A percentile compares a stretch with the other conserved stretches of the same genome.
These are phyloP conservation scores for Oidium heveae DNA, from an alignment of 2,329 filamentous ascomycete species.

Conservation along the genomic window DNA sequence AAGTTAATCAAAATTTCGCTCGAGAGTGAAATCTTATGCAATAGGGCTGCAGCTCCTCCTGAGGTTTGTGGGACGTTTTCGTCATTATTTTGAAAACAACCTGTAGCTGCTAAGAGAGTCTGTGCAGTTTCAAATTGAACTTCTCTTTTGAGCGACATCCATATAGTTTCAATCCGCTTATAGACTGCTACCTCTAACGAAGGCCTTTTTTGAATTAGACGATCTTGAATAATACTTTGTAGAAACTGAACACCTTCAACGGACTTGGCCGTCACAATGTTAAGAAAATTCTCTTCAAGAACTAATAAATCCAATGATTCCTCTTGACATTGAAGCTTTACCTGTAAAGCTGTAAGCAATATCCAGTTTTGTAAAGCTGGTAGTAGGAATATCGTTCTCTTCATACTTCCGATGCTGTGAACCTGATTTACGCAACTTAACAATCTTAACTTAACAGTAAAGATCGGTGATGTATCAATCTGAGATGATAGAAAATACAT, in stretches of 20 bases:
- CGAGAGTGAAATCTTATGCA: conserved; percentile 48
- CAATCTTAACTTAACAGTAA: conserved; percentile 43
- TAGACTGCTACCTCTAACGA: conserved; percentile 40
- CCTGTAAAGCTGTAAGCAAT: conserved; percentile 24
- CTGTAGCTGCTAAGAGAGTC: conserved; percentile 34
- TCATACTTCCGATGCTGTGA: conserved; percentile 41
- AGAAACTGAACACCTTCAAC: conserved; percentile 30
- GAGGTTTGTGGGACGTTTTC: conserved; percentile 16
- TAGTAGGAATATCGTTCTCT: conserved; percentile 51
- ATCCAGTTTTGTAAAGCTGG: conserved; percentile 50
- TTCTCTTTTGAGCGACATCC: conserved; percentile 43
- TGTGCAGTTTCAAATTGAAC: conserved; percentile 32
- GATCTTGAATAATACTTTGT: conserved; percentile 22
- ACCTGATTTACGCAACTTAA: conserved; percentile 48
- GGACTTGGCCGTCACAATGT: conserved; percentile 28
- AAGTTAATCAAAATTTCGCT: conserved; percentile 48
- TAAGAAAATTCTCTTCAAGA: conserved; percentile 26
- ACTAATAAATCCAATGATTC: conserved; percentile 22
- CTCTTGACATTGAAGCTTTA: conserved; percentile 21
- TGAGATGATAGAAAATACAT: conserved; percentile 54
- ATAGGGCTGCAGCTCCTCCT: conserved; percentile 42
- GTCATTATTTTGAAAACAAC: conserved; percentile 16
- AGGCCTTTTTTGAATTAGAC: conserved; percentile 19
- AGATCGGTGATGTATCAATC: conserved; percentile 38
- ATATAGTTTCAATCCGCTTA: conserved; percentile 41